phyloP scores from a whole-genome alignment of 225 moss, liverwort and hornwort genomes.

The Straminergon stramineum region DNA sequence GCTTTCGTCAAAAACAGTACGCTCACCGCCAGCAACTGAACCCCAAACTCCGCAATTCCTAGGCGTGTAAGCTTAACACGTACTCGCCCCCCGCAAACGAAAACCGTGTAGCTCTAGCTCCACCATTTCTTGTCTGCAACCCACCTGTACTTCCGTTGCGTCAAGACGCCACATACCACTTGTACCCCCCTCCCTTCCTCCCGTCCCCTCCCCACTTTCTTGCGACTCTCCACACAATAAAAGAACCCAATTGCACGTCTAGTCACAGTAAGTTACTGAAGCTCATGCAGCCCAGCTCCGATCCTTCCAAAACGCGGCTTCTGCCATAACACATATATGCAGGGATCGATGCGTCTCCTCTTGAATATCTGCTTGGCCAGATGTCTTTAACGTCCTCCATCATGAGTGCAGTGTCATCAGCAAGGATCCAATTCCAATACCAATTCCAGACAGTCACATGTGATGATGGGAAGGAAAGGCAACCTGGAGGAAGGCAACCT shows the following conservation, averaged over 20 bases:
- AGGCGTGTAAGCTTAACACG: too few species aligned
- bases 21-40: neutral
- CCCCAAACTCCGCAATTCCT: neutral
- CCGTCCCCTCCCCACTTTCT: neutral
- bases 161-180: neutral
- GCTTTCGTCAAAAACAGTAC: neutral
- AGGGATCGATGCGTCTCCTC: neutral
- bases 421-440: neutral
- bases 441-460: neutral
- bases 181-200: neutral
- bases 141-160: neutral
- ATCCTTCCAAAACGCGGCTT: neutral
- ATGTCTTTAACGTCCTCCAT: neutral
- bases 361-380: neutral
- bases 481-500: neutral
- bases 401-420: neutral
- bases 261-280: too few species aligned
- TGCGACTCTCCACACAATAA: neutral
- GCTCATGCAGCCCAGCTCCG: neutral
- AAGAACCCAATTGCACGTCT: neutral
- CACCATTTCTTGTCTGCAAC: neutral
- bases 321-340: neutral
- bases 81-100: neutral
- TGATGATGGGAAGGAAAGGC: neutral
- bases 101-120: neutral